Base-by-base conservation (phyloP, 169 alveolate genomes). In the Cryptosporidium sp. region DNA sequence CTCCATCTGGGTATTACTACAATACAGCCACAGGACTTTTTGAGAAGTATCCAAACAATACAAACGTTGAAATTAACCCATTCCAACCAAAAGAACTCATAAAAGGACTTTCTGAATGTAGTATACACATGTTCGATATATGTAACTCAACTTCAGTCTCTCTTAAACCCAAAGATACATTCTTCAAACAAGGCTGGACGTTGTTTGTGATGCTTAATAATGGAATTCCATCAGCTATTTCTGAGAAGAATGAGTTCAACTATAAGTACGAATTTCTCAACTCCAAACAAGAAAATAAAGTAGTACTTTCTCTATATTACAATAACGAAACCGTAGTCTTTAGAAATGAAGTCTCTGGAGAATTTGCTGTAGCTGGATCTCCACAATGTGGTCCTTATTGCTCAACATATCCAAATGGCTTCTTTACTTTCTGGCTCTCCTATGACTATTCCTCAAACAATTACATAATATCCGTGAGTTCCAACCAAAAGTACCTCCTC, bases 331-430 rank as follows among this genome's bases (percentile, higher is more conserved):
- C 73, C 10, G 80, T 80, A 12, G 41, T 65, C 10, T 80, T 80
- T 18, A 62, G 68, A 39, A 80, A 80, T 41, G 73, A 62, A 39
- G 75, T 67, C 26, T 62, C 73, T 29, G 89, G 89, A 8, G 80
- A 80, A 41, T 61, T 37, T 65, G 14, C 73, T 10, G 55, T 80
- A 14, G 89, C 89, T 12, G 89, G 89, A 16, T 61, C 89, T 7
- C 89, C 89, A 10, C 89, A 80, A 31, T 80, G 89, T 41, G 89
- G 89, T 14, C 89, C 89, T 3, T 80, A 62, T 26, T 80, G 89
- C 33, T 80, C 89, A 9, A 80, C 89, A 6, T 48, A 80, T 41
- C 89, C 89, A 26, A 65, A 50, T 23, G 89, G 89, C 3, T 80
- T 59, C 35, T 80, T 80, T 41, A 80, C 89, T 12, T 80, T 80